phyloP scores from a whole-genome alignment of 75 land plant species.

The Cryptomeria japonica region DNA sequence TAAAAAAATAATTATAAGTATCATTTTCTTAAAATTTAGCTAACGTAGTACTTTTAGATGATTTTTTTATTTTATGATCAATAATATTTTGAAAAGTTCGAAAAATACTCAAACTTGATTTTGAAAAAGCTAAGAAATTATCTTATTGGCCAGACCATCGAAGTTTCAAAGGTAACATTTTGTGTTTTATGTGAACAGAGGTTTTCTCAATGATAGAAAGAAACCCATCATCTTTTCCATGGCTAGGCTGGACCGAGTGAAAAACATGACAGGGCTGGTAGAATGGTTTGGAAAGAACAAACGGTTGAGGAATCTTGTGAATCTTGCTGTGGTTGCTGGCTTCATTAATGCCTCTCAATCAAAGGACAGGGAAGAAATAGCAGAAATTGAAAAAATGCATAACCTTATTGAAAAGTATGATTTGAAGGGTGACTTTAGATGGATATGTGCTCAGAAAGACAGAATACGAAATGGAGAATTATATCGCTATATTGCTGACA shows the following conservation, averaged over 20 bases:
- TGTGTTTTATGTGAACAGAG: constrained; percentile 19
- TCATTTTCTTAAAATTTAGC: not conserved
- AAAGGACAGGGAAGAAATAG: constrained; percentile 53
- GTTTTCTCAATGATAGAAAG: constrained; percentile 21
- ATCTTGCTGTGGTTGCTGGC: constrained; percentile 60
- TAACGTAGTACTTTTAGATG: not conserved
- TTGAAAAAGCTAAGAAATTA: not conserved
- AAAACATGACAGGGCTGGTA: constrained; percentile 59
- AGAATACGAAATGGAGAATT: constrained; percentile 64
- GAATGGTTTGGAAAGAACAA: constrained; percentile 51
- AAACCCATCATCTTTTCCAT: constrained; percentile 68
- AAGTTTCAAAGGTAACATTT: not conserved
- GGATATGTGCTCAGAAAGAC: constrained; percentile 60
- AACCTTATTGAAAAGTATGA: constrained; percentile 44
- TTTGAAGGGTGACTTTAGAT: constrained; percentile 42
- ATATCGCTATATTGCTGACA: constrained; percentile 56
- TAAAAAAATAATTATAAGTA: not conserved
- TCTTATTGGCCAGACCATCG: not conserved
- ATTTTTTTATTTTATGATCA: not conserved
- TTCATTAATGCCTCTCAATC: constrained; percentile 47
- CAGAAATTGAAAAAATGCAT: constrained; percentile 56
- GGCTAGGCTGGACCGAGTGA: constrained; percentile 65
- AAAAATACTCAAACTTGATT: not conserved
- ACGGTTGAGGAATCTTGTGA: constrained; percentile 37
- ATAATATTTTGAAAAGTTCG: not conserved